These are phyloP conservation scores for Epichloe festucae DNA, from an alignment of 2,329 filamentous ascomycete species.

Conservation along the genomic window DNA sequence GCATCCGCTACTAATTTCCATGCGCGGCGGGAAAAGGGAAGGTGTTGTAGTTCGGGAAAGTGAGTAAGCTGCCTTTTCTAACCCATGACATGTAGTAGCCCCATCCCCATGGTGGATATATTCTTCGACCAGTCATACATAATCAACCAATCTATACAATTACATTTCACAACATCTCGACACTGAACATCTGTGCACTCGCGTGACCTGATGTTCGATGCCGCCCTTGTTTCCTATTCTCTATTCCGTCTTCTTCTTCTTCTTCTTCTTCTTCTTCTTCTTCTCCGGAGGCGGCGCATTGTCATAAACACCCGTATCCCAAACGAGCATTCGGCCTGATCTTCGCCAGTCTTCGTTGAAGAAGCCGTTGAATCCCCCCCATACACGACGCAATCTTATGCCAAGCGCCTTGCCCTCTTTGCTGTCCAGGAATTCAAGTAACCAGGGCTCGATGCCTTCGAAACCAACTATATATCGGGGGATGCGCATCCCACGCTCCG, in stretches of 20 bases:
- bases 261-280: too few species aligned
- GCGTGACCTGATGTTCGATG: too few species aligned
- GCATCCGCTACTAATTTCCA: too few species aligned
- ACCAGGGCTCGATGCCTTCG: constrained; percentile 38
- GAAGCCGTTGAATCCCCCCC: constrained; percentile 48
- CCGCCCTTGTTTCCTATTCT: too few species aligned
- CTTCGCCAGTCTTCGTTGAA: constrained; percentile 51
- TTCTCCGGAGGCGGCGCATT: not conserved
- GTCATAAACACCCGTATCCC: constrained; percentile 33
- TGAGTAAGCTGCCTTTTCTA: not conserved
- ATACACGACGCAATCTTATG: constrained; percentile 33
- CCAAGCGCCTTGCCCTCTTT: constrained; percentile 27
- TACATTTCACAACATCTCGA: not conserved
- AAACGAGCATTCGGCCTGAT: constrained; percentile 44
- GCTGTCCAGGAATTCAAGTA: constrained; percentile 32
- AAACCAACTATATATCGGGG: constrained; percentile 50
- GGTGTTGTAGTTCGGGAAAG: not conserved
- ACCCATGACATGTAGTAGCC: too few species aligned
- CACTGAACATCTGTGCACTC: too few species aligned
- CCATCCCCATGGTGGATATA: too few species aligned
- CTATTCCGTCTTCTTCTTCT: too few species aligned
- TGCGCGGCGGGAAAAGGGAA: not conserved
- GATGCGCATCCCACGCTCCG: constrained; percentile 13
- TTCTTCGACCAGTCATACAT: too few species aligned
- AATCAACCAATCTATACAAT: not conserved